A percentile compares a stretch with the other conserved stretches of the same genome.
phyloP scores from a whole-genome alignment of 1,284 basidiomycete species.

The Malassezia brasiliensis region DNA sequence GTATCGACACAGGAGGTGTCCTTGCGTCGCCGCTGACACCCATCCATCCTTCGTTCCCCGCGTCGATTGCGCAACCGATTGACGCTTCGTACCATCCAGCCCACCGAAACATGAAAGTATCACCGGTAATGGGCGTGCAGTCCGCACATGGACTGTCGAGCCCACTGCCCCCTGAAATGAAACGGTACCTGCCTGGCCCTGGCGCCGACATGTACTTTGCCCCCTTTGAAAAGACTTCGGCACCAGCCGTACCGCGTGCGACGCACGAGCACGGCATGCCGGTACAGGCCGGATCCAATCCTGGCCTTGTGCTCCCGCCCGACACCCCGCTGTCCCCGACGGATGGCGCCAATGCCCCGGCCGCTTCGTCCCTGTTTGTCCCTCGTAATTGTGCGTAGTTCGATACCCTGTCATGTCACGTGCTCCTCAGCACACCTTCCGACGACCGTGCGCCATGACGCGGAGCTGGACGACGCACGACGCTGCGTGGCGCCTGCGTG shows the following conservation, averaged over 20 bases:
- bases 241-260: no score
- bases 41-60: background rate
- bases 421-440: background rate
- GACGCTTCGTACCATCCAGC: no score
- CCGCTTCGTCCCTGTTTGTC: background rate
- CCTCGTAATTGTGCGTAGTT: background rate
- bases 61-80: background rate
- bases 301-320: background rate
- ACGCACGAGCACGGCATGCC: no score
- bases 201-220: background rate
- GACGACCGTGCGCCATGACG: conserved; percentile 4
- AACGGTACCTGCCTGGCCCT: background rate
- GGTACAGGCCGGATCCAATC: no score
- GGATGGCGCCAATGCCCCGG: background rate
- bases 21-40: background rate
- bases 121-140: no score
- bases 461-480: no score
- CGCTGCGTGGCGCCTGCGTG: background rate
- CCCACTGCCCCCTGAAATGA: background rate
- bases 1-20: background rate
- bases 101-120: no score
- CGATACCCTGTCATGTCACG: background rate
- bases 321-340: background rate
- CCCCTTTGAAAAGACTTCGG: background rate
- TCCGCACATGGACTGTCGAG: no score